Conservation (phyloP, 2,329 filamentous ascomycete species). For the Penicillium occitanis region DNA sequence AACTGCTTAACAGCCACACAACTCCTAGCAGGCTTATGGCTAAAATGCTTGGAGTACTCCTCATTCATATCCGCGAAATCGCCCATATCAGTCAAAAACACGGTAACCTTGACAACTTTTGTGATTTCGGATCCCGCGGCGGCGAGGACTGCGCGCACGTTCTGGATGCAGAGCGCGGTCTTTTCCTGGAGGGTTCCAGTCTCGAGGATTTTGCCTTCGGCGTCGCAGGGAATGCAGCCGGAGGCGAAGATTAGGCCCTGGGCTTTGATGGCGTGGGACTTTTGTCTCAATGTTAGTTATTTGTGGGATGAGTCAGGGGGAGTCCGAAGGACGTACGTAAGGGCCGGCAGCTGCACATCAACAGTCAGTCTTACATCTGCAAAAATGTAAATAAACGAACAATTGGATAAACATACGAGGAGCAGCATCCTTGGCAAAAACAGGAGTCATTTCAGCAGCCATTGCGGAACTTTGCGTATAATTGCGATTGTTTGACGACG, state of each 20-base stretch:
- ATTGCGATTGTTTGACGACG: slow-evolving; percentile 1
- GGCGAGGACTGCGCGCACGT: slow-evolving; percentile 78
- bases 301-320: neutral
- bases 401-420: slow-evolving; percentile 41
- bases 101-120: slow-evolving; percentile 83
- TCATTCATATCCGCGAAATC: slow-evolving; percentile 80
- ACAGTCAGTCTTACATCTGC: slow-evolving; percentile 7
- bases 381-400: neutral
- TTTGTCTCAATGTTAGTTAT: slow-evolving; percentile 6
- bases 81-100: slow-evolving; percentile 90
- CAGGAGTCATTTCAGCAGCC: slow-evolving; percentile 38
- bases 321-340: slow-evolving; percentile 37
- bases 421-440: slow-evolving; percentile 46
- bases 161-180: slow-evolving; percentile 71
- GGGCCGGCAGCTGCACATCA: slow-evolving; percentile 39
- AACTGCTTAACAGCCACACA: slow-evolving; percentile 64
- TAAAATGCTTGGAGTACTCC: slow-evolving; percentile 69
- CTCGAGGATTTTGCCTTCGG: slow-evolving; percentile 56
- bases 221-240: slow-evolving; percentile 73
- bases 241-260: slow-evolving; percentile 69
- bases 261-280: slow-evolving; percentile 64
- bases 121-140: slow-evolving; percentile 75
- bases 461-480: slow-evolving; percentile 28
- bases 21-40: slow-evolving; percentile 62
- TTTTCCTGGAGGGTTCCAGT: slow-evolving; percentile 66